phyloP scores from a whole-genome alignment of 352 stramenopile genomes.

The Pythium pyrilobum region DNA sequence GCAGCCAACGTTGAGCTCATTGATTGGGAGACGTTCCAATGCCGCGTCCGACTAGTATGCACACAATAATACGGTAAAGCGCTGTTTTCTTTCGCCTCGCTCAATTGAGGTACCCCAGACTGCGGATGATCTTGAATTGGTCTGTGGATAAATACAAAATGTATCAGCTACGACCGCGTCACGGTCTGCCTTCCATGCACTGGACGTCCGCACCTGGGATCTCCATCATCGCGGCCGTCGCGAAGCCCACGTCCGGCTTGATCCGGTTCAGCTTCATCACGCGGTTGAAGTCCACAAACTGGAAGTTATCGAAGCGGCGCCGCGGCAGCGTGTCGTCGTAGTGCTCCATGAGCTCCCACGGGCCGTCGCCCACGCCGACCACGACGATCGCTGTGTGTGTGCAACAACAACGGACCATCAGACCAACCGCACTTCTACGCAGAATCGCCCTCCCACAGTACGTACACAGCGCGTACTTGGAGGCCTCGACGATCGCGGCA shows the following conservation, averaged over 20 bases:
- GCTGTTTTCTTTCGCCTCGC: too few relatives aligned
- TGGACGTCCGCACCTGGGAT: constrained; percentile 51
- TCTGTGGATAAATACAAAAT: constrained; percentile 14
- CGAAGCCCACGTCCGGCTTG: constrained; percentile 60
- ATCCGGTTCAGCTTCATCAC: constrained; percentile 41
- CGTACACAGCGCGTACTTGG: constrained; percentile 67
- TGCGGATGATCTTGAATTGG: constrained; percentile 48
- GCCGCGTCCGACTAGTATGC: constrained; percentile 10
- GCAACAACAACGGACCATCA: neutral
- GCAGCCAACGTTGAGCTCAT: neutral
- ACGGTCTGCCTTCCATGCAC: too few relatives aligned
- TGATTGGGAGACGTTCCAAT: constrained; percentile 18
- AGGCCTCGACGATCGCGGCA: constrained; percentile 64
- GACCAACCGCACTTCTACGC: neutral
- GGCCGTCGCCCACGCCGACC: constrained; percentile 69
- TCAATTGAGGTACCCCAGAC: constrained; percentile 29
- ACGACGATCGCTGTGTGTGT: constrained; percentile 55
- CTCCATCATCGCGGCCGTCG: constrained; percentile 58
- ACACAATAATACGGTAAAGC: too few relatives aligned
- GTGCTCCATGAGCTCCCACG: constrained; percentile 67
- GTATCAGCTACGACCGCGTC: too few relatives aligned
- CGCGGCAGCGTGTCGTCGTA: constrained; percentile 50
- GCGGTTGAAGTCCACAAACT: constrained; percentile 64
- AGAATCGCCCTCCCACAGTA: neutral
- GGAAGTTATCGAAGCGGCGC: constrained; percentile 75